Evolutionary conservation across 345 rosid genomes (phyloP).

Genomic region (Aquilaria malaccensis): DNA sequence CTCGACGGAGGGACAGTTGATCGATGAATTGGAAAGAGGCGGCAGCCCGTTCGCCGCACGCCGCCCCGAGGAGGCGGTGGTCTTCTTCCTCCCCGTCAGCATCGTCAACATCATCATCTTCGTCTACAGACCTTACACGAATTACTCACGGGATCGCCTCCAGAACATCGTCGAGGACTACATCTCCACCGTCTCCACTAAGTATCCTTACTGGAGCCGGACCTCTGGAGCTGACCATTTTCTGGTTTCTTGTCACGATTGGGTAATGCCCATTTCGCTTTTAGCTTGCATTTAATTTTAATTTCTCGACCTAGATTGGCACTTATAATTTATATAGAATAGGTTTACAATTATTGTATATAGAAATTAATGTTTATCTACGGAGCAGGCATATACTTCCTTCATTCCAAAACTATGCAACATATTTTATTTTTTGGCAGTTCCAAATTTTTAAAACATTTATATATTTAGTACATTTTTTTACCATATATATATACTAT

Average conservation of each 20-base stretch:
- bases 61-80: slow-evolving; percentile 40
- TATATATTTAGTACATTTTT: too few relatives aligned
- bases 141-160: slow-evolving; percentile 41
- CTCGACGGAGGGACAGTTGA: slow-evolving; percentile 60
- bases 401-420: too few relatives aligned
- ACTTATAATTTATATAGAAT: neutral
- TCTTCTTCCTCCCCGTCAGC: slow-evolving; percentile 57
- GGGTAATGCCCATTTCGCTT: slow-evolving; percentile 30
- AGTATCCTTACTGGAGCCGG: slow-evolving; percentile 51
- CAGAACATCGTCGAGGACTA: slow-evolving; percentile 52
- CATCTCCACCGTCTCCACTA: slow-evolving; percentile 25
- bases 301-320: neutral
- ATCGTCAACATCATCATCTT: slow-evolving; percentile 34
- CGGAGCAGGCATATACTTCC: too few relatives aligned
- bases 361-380: too few relatives aligned
- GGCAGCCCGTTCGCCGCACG: slow-evolving; percentile 34
- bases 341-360: too few relatives aligned
- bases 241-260: slow-evolving; percentile 64
- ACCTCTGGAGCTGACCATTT: slow-evolving; percentile 63
- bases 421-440: too few relatives aligned
- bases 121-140: slow-evolving; percentile 46
- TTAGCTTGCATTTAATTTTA: neutral
- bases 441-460: neutral
- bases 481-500: too few relatives aligned
- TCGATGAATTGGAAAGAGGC: slow-evolving; percentile 46